Base-by-base conservation (phyloP, 2,329 filamentous ascomycete species). In the Rachicladosporium sp. region DNA sequence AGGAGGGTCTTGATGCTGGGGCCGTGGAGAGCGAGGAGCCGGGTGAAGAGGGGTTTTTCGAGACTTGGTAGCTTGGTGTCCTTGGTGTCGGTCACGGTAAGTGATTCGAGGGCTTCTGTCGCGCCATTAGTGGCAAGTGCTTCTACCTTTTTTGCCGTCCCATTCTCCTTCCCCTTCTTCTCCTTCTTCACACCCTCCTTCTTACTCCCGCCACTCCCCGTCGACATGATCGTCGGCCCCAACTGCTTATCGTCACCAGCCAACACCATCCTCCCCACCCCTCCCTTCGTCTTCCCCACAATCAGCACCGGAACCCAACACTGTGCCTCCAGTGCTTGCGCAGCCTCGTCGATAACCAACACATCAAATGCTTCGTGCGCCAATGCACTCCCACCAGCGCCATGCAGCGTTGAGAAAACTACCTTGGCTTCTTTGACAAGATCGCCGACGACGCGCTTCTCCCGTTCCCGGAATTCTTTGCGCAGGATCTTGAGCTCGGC, bases 241-340 rank as follows among this genome's bases (percentile, higher is more conserved):
- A 98, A 67, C 62, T 98, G 91, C 38, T 96, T 66, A 60, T 96
- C 91, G 57, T 98, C 91, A 35, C 91, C 91, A 1, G 91, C 91
- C 46, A 93, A 79, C 6, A 98, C 80, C 6, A 86, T 79, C 65
- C 95, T 96, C 49, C 70, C 76, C 0, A 85, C 67, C 31, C 71
- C 85, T 27, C 23, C 23, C 23, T 27, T 27, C 5, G 6, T 27
- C 23, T 27, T 27, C 31, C 64, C 60, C 3, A 42, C 45, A 47
- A 76, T 73, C 11, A 95, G 64, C 35, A 98, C 64, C 7, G 91
- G 80, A 37, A 96, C 88, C 91, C 91, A 98, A 64, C 88, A 95
- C 61, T 96, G 89, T 1, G 91, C 88, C 62, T 98, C 91, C 7
- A 96, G 69, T 2, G 91, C 91, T 59, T 98, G 91, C 57, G 84